Percentiles rank a stretch among this genome's conserved stretches.
phyloP scores from a whole-genome alignment of 805 yeast species.

The Saccharomycopsis babjevae region DNA sequence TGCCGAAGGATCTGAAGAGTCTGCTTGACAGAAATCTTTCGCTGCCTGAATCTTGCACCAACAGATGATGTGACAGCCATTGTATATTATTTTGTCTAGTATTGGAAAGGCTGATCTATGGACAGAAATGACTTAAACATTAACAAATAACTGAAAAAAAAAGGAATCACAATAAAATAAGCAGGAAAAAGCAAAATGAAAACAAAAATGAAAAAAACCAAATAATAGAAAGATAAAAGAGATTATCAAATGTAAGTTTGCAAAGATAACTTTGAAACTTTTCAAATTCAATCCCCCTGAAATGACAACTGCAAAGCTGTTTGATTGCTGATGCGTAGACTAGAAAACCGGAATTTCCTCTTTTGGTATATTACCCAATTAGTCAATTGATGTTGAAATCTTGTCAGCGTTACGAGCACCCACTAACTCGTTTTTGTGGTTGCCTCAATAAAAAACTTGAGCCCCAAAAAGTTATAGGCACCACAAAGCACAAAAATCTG shows the following conservation, averaged over 20 bases:
- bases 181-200: no score
- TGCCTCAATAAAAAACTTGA: no score
- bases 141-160: neutral
- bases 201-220: neutral
- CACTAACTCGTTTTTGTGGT: no score
- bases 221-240: neutral
- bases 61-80: conserved; percentile 18
- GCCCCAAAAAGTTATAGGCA: neutral
- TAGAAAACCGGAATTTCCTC: neutral
- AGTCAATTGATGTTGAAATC: neutral
- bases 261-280: no score
- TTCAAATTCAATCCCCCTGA: no score
- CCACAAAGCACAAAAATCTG: neutral
- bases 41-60: conserved; percentile 74
- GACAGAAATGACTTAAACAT: neutral
- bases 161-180: neutral
- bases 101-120: neutral
- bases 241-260: no score
- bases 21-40: conserved; percentile 90
- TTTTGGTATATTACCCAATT: neutral
- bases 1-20: conserved; percentile 69
- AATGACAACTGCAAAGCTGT: no score
- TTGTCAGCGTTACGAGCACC: no score
- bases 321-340: no score
- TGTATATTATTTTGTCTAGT: neutral